Base-by-base conservation (phyloP, 805 yeast species). In the Nakazawaea wickerhamii region DNA sequence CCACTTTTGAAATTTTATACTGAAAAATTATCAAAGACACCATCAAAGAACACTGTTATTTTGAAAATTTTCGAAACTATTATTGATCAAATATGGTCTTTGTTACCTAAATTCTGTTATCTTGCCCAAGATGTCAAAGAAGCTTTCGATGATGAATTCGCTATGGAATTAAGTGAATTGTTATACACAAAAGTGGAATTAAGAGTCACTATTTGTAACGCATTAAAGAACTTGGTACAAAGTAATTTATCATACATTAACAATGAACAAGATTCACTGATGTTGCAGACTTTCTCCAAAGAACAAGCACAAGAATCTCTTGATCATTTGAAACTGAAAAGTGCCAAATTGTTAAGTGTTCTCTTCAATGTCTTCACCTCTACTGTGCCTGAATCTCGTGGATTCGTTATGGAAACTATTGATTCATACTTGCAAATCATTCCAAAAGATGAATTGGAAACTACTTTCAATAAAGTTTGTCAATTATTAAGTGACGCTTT, bases 341-440 rank as follows among this genome's bases (percentile, higher is more conserved):
- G 95, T 4, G 63, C 85, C 4, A 90, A 93, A 50, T 58, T 93
- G 38, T 68, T 93, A 40, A 84, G 95, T 10, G 96, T 89, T 17
- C 67, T 93, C 39, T 87, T 91, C 70, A 93, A 93, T 55, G 95
- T 93, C 14, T 93, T 85, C 63, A 78, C 91, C n/a, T 90, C 89
- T 51, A 89, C 97, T 9, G 65, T 77, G 35, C 83, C 93, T 30
- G 93, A 86, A 41, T 75, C 88, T 13, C 79, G 98, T 61, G 85
- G 87, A 10, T 88, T 73, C 59, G 79, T 93, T 39, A 71, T 89
- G 45, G 97, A 91, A 48, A 81, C 96, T 8, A 86, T 91, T 53
- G 90, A 88, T 52, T 74, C 81, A 0, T 90, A 82, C 60, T 67
- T 93, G 47, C 77, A 79, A 47, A 79, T 91, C 30, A 75, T 89